Evolutionary conservation across 345 rosid genomes (phyloP).

Genomic region (Lenwebbia sp.): DNA sequence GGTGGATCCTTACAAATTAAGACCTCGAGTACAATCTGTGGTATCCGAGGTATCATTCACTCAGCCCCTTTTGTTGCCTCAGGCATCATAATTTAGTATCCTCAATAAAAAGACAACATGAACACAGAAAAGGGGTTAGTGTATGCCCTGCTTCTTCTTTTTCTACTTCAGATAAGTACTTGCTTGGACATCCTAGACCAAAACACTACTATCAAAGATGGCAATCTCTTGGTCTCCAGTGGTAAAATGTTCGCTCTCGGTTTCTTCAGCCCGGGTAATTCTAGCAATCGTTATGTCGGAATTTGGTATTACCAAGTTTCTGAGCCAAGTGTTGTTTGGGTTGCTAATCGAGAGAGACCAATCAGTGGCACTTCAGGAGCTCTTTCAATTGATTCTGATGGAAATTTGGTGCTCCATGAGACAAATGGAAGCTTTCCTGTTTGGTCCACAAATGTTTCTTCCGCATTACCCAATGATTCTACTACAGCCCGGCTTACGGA

Average conservation of each 20-base stretch:
- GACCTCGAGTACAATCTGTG: background rate
- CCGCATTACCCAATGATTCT: background rate
- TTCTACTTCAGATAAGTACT: background rate
- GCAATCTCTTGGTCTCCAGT: slow-evolving; percentile 1
- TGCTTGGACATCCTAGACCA: background rate
- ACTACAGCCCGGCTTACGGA: slow-evolving; percentile 10
- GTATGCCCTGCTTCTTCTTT: background rate
- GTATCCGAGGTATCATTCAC: background rate
- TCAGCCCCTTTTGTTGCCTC: background rate
- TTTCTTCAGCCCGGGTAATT: slow-evolving; percentile 12
- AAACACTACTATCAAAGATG: background rate
- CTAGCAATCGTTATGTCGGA: slow-evolving; percentile 13
- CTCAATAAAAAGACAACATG: background rate
- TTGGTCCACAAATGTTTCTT: slow-evolving; percentile 8
- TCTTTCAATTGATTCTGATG: background rate
- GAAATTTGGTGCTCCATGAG: slow-evolving; percentile 6
- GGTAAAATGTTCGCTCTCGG: slow-evolving; percentile 6
- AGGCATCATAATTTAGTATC: background rate
- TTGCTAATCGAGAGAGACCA: slow-evolving; percentile 12
- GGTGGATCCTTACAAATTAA: background rate
- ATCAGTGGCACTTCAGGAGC: slow-evolving; percentile 2
- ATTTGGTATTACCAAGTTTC: slow-evolving; percentile 9
- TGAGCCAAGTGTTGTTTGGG: slow-evolving; percentile 9
- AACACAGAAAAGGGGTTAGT: background rate
- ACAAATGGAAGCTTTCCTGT: background rate